Evolutionary conservation across 148 eudicot species (phyloP).

Genomic region (Silene latifolia): DNA sequence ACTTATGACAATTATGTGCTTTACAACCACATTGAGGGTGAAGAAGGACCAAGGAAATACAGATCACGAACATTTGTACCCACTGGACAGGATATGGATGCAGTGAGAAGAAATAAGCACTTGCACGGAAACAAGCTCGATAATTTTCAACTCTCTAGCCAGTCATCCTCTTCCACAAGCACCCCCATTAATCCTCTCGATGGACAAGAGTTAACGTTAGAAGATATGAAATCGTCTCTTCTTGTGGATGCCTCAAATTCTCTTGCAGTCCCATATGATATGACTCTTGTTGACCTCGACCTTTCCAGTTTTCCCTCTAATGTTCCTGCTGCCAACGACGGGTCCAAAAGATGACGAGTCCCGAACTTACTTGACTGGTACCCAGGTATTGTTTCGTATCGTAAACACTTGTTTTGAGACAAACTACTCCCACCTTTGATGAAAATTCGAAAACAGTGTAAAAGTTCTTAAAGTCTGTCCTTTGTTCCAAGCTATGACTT

Average conservation of each 20-base stretch:
- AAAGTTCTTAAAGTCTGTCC: conserved; percentile 20
- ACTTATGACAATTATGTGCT: conserved; percentile 96
- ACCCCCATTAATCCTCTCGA: conserved; percentile 37
- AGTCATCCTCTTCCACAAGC: conserved; percentile 53
- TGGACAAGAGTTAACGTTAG: conserved; percentile 28
- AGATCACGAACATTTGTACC: conserved; percentile 92
- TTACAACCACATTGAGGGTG: conserved; percentile 80
- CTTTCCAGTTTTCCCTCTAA: conserved; percentile 49
- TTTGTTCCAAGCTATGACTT: conserved; percentile 2
- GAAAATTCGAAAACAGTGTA: conserved; percentile 15
- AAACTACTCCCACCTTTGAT: conserved; percentile 6
- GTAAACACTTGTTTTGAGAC: conserved; percentile 19
- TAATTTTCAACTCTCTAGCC: conserved; percentile 54
- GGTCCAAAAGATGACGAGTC: conserved; percentile 44
- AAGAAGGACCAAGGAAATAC: conserved; percentile 80
- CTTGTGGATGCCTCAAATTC: conserved; percentile 62
- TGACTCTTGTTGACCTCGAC: conserved; percentile 74
- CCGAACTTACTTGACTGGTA: conserved; percentile 15
- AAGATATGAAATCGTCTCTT: conserved; percentile 52
- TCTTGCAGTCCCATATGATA: conserved; percentile 54
- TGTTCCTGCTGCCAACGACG: conserved; percentile 54
- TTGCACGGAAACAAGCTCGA: conserved; percentile 54
- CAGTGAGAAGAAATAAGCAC: conserved; percentile 65
- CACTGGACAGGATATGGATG: conserved; percentile 93
- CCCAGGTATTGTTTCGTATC: conserved; percentile 17